These are phyloP conservation scores for Boletellus emodensis DNA, from an alignment of 768 basidiomycete genomes.

Conservation along the genomic window DNA sequence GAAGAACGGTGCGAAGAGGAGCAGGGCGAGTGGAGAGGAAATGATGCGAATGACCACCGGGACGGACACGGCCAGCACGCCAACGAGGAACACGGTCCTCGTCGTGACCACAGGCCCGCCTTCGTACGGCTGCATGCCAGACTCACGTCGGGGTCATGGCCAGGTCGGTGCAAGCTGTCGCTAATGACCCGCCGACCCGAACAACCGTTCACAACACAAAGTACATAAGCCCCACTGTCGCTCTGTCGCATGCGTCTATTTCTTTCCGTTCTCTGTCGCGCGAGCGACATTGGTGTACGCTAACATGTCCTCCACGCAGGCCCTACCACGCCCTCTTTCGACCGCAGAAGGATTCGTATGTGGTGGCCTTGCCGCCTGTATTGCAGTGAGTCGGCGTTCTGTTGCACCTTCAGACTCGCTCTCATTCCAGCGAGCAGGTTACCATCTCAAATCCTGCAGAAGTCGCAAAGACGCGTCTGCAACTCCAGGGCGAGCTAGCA, in stretches of 20 bases:
- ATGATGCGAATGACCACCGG: constrained; percentile 53
- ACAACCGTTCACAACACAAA: background rate
- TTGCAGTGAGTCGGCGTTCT: constrained; percentile 54
- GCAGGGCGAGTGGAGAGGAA: constrained; percentile 61
- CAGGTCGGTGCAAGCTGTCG: background rate
- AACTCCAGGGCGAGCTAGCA: constrained; percentile 92
- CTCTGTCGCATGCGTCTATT: too few species aligned
- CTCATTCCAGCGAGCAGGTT: constrained; percentile 44
- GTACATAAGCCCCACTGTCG: constrained; percentile 4
- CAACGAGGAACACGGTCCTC: constrained; percentile 53
- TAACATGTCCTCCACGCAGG: constrained; percentile 18
- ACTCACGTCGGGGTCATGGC: constrained; percentile 2
- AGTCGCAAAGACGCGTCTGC: constrained; percentile 85
- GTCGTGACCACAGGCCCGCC: constrained; percentile 43
- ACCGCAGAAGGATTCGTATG: constrained; percentile 81
- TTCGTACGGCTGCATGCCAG: constrained; percentile 19
- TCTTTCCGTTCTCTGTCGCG: too few species aligned
- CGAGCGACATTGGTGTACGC: too few species aligned
- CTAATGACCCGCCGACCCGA: background rate
- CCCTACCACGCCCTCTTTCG: constrained; percentile 40
- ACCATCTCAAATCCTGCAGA: constrained; percentile 78
- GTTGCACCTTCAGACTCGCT: background rate
- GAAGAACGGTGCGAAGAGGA: constrained; percentile 62
- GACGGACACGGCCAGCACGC: constrained; percentile 51
- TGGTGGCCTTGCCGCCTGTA: constrained; percentile 88